phyloP scores from a whole-genome alignment of 768 basidiomycete species.

The Ephemerocybe angulata region DNA sequence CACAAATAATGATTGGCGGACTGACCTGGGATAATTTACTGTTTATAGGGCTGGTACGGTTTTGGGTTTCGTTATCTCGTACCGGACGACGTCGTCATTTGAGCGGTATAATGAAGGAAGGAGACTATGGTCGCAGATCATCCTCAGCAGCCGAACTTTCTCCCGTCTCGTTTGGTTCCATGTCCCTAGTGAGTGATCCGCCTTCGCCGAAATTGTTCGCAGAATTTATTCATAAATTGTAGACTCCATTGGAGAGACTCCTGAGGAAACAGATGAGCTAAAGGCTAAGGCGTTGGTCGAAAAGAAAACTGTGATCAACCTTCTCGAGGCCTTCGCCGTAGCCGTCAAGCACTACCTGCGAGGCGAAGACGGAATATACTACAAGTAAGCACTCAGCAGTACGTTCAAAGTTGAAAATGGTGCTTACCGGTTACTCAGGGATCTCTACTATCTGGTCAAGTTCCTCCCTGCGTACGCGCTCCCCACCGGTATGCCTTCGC shows the following conservation, averaged over 20 bases:
- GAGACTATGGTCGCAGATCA: conserved; percentile 66
- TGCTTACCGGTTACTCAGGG: too few relatives aligned
- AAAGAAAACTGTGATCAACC: conserved; percentile 66
- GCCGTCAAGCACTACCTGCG: conserved; percentile 69
- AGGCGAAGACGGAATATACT: conserved; percentile 51
- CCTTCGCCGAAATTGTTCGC: not conserved
- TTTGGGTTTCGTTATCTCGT: conserved; percentile 71
- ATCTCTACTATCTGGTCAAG: conserved; percentile 68
- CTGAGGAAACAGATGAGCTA: conserved; percentile 24
- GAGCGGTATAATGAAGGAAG: conserved; percentile 77
- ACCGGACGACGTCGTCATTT: conserved; percentile 68
- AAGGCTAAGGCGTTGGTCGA: conserved; percentile 52
- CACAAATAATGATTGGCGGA: too few relatives aligned
- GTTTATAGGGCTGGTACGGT: conserved; percentile 51
- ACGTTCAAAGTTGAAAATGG: too few relatives aligned
- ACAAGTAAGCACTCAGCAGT: conserved; percentile 31
- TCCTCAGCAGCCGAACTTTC: conserved; percentile 52
- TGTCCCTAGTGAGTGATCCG: conserved; percentile 43
- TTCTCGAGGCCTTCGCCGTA: conserved; percentile 62
- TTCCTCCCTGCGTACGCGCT: conserved; percentile 65
- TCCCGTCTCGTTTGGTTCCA: conserved; percentile 68
- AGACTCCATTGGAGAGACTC: conserved; percentile 19
- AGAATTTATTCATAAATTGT: not conserved
- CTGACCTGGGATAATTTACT: not conserved
- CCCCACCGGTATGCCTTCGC: conserved; percentile 44